phyloP scores from a whole-genome alignment of 768 basidiomycete genomes.

The Suillus brevipes region DNA sequence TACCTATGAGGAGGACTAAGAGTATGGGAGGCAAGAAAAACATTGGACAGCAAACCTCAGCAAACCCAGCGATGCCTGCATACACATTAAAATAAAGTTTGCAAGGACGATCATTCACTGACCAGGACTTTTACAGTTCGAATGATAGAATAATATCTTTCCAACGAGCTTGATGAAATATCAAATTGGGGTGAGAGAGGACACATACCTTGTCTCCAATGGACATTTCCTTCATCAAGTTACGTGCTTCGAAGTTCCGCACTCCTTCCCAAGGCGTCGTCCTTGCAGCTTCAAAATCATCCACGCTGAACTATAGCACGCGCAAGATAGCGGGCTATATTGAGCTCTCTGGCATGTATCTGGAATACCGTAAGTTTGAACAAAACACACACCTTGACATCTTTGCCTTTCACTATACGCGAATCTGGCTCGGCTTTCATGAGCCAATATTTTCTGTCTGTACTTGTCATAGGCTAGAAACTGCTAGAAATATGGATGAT shows the following conservation, averaged over 20 bases:
- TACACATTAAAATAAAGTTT: neutral
- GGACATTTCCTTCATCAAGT: constrained; percentile 81
- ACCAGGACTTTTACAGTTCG: constrained; percentile 85
- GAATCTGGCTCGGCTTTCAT: constrained; percentile 88
- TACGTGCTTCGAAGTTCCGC: constrained; percentile 78
- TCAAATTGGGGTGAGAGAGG: constrained; percentile 1
- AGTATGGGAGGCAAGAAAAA: neutral
- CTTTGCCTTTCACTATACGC: constrained; percentile 81
- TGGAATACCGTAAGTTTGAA: neutral
- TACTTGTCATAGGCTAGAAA: neutral
- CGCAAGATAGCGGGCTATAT: constrained; percentile 6
- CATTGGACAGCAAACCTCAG: constrained; percentile 52
- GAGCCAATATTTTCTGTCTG: constrained; percentile 52
- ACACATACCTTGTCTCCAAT: constrained; percentile 65
- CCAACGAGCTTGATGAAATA: constrained; percentile 1
- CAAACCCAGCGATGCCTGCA: constrained; percentile 77
- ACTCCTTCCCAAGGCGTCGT: constrained; percentile 89
- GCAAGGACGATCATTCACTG: constrained; percentile 14
- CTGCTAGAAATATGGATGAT: neutral
- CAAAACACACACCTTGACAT: constrained; percentile 62
- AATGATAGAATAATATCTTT: constrained; percentile 85
- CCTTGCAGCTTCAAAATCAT: constrained; percentile 73
- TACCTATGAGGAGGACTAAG: constrained; percentile 45
- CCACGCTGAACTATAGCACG: constrained; percentile 71
- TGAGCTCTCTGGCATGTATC: constrained; percentile 1